Base-by-base conservation (phyloP, 1,284 basidiomycete genomes). In the Peniophora sp. region DNA sequence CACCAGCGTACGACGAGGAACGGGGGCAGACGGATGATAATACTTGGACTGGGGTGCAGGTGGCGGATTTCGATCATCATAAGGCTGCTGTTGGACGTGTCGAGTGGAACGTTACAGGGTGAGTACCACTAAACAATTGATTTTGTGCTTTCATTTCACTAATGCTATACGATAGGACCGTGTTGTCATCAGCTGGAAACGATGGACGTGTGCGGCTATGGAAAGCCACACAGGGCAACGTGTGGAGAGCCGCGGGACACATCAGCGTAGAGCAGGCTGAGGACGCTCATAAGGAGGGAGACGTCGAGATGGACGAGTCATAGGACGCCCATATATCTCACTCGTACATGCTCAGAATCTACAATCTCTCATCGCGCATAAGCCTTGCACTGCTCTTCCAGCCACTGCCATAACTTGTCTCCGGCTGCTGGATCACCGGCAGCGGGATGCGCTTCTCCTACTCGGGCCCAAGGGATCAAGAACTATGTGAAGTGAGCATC, bases 81-180 rank as follows among this genome's bases (percentile, higher is more conserved):
- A 82, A 82, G 84, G 81, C 82, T 6, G 75, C 74, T 39, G 81
- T 88, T 34, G 85, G 77, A 19, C 76, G 78, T 57, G 92, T 85
- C 12, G 92, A 85, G 62, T 96, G 83, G 92, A 96, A 86, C 68
- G 81, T 92, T 58, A 95, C 84, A 52, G 92, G 89, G 83, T 92
- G 62, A 50, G 81, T 62, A 2, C 22, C 11, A 25, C 44, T 36
- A 36, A 10, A 10, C 34, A 36, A 36, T 36, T 36, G 10, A n/a
- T 36, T n/a, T n/a, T n/a, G n/a, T n/a, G n/a, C n/a, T n/a, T n/a
- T n/a, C n/a, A n/a, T n/a, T n/a, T n/a, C n/a, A n/a, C n/a, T n/a
- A 10, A 36, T 10, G 10, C 34, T 36, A 12, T 32, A 32, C 27
- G 12, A 14, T 45, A 94, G 93, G 2, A 96, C 93, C 10, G 79